These are phyloP conservation scores for Nowakowskiella sp. DNA, from an alignment of 192 early-diverging fungal genomes.

Conservation along the genomic window DNA sequence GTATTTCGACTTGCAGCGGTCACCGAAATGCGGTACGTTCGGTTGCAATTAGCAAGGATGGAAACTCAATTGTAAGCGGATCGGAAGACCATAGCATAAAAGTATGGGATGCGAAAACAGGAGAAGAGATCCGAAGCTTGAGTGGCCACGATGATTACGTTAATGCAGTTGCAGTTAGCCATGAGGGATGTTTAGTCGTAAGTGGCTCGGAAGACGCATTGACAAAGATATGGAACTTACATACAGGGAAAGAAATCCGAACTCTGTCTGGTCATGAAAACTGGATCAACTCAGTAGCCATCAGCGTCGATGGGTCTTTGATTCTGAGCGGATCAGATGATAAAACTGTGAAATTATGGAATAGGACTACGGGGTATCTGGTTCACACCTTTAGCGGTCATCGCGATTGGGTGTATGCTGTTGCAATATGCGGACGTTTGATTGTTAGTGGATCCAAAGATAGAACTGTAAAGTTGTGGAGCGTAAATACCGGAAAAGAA, in stretches of 20 bases:
- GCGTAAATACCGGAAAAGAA: constrained; percentile 59
- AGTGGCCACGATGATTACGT: constrained; percentile 73
- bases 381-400: constrained; percentile 59
- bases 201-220: constrained; percentile 79
- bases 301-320: constrained; percentile 60
- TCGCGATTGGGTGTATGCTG: constrained; percentile 93
- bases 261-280: constrained; percentile 30
- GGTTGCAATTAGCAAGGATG: constrained; percentile 90
- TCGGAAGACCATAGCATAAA: constrained; percentile 85
- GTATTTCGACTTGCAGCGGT: no score
- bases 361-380: constrained; percentile 34
- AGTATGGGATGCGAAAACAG: constrained; percentile 75
- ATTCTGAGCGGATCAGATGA: constrained; percentile 45
- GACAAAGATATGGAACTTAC: constrained; percentile 68
- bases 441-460: constrained; percentile 90
- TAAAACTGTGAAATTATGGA: constrained; percentile 65
- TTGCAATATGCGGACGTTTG: constrained; percentile 68
- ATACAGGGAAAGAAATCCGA: constrained; percentile 37
- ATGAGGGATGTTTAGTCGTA: constrained; percentile 36
- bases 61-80: constrained; percentile 81
- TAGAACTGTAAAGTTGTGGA: constrained; percentile 90
- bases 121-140: constrained; percentile 37
- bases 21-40: constrained; percentile 95
- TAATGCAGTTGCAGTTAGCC: no score
- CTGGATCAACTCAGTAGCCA: constrained; percentile 70